Conservation (phyloP, 2,329 filamentous ascomycete species). For the Blastomyces percursus region DNA sequence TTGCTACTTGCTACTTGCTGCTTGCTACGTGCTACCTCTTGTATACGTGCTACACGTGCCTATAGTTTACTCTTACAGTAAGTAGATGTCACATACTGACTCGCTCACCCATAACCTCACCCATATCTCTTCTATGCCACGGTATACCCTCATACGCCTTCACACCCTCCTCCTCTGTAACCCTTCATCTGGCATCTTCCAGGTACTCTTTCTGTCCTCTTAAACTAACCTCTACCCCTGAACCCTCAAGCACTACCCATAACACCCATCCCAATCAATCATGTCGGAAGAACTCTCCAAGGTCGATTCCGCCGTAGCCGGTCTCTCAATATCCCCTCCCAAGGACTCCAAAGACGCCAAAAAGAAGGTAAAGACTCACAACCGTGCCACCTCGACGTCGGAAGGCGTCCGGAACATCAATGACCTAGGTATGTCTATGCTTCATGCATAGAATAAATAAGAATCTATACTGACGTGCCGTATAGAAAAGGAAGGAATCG, state of each 20-base stretch:
- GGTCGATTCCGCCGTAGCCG: slow-evolving; percentile 84
- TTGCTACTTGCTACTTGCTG: neutral
- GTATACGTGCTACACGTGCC: neutral
- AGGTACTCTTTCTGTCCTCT: too few relatives aligned
- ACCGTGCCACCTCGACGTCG: slow-evolving; percentile 57
- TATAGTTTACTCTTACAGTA: neutral
- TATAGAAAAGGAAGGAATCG: slow-evolving; percentile 60
- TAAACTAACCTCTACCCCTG: neutral
- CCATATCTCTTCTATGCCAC: too few relatives aligned
- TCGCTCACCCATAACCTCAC: neutral
- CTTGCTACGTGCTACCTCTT: neutral
- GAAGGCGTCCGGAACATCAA: slow-evolving; percentile 70
- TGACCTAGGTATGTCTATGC: slow-evolving; percentile 57
- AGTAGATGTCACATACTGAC: neutral
- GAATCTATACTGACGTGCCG: neutral
- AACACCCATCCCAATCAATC: slow-evolving; percentile 14
- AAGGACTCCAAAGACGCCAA: slow-evolving; percentile 40
- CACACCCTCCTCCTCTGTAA: neutral
- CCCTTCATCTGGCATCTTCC: neutral
- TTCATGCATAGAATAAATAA: neutral
- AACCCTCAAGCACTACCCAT: neutral
- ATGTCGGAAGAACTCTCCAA: slow-evolving; percentile 64
- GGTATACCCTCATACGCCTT: too few relatives aligned
- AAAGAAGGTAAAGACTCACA: slow-evolving; percentile 33
- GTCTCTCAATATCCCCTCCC: slow-evolving; percentile 56